A percentile compares a stretch with the other conserved stretches of the same genome.
These are phyloP conservation scores for Suillus variegatus DNA, from an alignment of 768 basidiomycete genomes.

Conservation along the genomic window DNA sequence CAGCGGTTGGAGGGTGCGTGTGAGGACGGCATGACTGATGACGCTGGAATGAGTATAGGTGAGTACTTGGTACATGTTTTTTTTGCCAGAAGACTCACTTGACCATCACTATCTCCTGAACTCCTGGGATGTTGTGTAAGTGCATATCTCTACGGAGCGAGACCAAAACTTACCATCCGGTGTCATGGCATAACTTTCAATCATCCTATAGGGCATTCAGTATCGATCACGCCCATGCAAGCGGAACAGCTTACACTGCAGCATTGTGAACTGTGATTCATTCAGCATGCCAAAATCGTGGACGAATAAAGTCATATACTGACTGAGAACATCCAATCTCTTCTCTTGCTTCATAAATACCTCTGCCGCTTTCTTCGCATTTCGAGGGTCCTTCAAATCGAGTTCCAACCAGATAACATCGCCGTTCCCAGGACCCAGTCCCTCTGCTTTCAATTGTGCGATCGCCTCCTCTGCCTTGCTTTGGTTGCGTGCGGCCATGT, in stretches of 20 bases:
- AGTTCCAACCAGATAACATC: conserved; percentile 51
- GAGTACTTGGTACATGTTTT: neutral
- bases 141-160: no score
- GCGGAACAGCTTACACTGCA: conserved; percentile 38
- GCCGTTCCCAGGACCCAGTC: conserved; percentile 45
- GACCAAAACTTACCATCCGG: conserved; percentile 26
- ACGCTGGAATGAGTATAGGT: conserved; percentile 35
- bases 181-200: conserved; percentile 22
- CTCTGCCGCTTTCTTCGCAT: conserved; percentile 49
- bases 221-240: neutral
- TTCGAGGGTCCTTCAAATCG: conserved; percentile 50
- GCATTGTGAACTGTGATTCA: conserved; percentile 55
- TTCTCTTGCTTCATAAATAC: conserved; percentile 50
- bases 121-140: conserved; percentile 28
- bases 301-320: conserved; percentile 16
- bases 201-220: conserved; percentile 18
- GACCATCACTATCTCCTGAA: conserved; percentile 40
- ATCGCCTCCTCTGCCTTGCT: conserved; percentile 49
- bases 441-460: conserved; percentile 43
- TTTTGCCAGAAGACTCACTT: conserved; percentile 37
- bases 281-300: neutral
- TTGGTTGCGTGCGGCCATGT: conserved; percentile 55
- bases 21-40: conserved; percentile 58
- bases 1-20: conserved; percentile 52
- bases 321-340: conserved; percentile 57